phyloP scores from a whole-genome alignment of 805 yeast species.

The Saccharomyces eubayanus region DNA sequence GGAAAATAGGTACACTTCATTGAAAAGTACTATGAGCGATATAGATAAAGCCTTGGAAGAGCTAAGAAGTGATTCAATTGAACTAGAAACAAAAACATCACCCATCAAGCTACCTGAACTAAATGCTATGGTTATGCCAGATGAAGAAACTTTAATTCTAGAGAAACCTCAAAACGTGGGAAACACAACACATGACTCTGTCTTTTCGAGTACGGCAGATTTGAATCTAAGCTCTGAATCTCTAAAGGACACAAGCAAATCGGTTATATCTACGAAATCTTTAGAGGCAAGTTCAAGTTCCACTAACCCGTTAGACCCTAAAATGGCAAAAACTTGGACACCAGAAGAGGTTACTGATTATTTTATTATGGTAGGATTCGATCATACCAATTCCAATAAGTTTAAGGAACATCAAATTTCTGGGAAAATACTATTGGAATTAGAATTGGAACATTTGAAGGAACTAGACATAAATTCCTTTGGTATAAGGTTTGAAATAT shows the following conservation, averaged over 20 bases:
- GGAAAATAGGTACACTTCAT: neutral
- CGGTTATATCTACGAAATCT: neutral
- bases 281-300: neutral
- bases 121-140: conserved; percentile 6
- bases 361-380: conserved; percentile 66
- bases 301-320: conserved; percentile 35
- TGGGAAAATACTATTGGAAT: conserved; percentile 74
- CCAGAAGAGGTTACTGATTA: conserved; percentile 77
- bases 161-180: neutral
- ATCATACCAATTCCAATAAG: conserved; percentile 56
- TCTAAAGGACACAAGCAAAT: neutral
- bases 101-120: neutral
- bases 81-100: neutral
- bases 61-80: conserved; percentile 33
- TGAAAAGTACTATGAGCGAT: conserved; percentile 50
- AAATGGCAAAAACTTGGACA: conserved; percentile 57
- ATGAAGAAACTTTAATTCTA: neutral
- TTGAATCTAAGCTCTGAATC: conserved; percentile 1
- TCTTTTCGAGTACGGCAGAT: conserved; percentile 8
- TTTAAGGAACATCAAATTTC: conserved; percentile 82
- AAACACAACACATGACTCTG: conserved; percentile 6
- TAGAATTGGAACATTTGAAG: conserved; percentile 77
- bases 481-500: conserved; percentile 89
- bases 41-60: conserved; percentile 67
- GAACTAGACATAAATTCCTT: conserved; percentile 87